Percentiles rank a stretch among this genome's conserved stretches.
Evolutionary conservation across 768 basidiomycete species (phyloP).

Genomic region (Lactarius sp.): DNA sequence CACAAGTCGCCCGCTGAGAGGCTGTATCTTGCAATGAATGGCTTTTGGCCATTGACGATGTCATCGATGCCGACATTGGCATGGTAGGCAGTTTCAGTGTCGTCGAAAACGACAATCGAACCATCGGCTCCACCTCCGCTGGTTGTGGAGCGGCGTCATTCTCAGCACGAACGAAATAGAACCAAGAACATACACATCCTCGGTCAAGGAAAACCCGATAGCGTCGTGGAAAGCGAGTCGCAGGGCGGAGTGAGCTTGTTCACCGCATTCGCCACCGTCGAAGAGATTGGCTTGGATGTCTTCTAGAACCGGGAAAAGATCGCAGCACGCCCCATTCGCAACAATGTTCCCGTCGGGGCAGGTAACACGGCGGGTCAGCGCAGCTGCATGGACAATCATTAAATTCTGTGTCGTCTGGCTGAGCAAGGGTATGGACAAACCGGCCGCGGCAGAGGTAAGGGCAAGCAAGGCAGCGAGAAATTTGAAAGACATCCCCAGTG

Average conservation of each 20-base stretch:
- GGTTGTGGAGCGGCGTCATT: neutral
- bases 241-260: slow-evolving; percentile 31
- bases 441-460: slow-evolving; percentile 20
- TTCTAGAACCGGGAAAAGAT: slow-evolving; percentile 31
- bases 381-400: slow-evolving; percentile 14
- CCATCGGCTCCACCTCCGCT: slow-evolving; percentile 30
- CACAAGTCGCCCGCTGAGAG: slow-evolving; percentile 46
- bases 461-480: slow-evolving; percentile 22
- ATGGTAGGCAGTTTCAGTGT: slow-evolving; percentile 22
- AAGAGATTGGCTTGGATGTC: slow-evolving; percentile 33
- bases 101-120: slow-evolving; percentile 26
- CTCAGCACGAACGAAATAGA: neutral
- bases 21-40: slow-evolving; percentile 36
- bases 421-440: slow-evolving; percentile 1
- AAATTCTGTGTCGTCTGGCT: neutral
- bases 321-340: slow-evolving; percentile 32
- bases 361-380: slow-evolving; percentile 26
- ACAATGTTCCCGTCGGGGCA: slow-evolving; percentile 32
- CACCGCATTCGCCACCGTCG: slow-evolving; percentile 30
- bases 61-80: slow-evolving; percentile 26
- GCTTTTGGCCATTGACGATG: slow-evolving; percentile 29
- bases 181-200: neutral
- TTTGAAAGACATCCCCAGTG: slow-evolving; percentile 27
- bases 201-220: slow-evolving; percentile 20
- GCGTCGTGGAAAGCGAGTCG: slow-evolving; percentile 32